Evolutionary conservation across 208 protist genomes (phyloP).

Genomic region (Leishmania arabica): DNA sequence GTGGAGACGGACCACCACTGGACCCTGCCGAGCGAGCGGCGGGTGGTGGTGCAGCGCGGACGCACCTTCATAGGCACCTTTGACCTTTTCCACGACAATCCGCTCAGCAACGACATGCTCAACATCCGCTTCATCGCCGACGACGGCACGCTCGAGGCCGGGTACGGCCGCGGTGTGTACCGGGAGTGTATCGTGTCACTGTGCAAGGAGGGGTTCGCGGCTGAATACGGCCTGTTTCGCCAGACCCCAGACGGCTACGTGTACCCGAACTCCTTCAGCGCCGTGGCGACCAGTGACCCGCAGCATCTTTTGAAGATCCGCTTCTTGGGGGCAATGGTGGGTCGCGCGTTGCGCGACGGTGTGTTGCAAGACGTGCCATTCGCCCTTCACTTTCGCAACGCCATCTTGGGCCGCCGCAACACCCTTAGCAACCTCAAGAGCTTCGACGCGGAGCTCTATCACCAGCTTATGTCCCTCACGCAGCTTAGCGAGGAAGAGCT

Average conservation of each 20-base stretch:
- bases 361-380: slow-evolving; percentile 92
- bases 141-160: slow-evolving; percentile 65
- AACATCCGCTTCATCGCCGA: slow-evolving; percentile 60
- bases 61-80: slow-evolving; percentile 85
- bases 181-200: slow-evolving; percentile 89
- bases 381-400: slow-evolving; percentile 92
- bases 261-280: slow-evolving; percentile 92
- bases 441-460: slow-evolving; percentile 89
- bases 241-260: slow-evolving; percentile 82
- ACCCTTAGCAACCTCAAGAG: slow-evolving; percentile 86
- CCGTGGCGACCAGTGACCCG: slow-evolving; percentile 63
- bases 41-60: slow-evolving; percentile 56
- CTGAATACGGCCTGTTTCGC: slow-evolving; percentile 85
- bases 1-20: slow-evolving; percentile 30
- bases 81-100: slow-evolving; percentile 52
- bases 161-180: slow-evolving; percentile 93
- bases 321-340: slow-evolving; percentile 93
- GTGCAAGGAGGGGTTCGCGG: slow-evolving; percentile 80
- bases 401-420: slow-evolving; percentile 88
- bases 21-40: slow-evolving; percentile 18
- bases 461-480: slow-evolving; percentile 77
- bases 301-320: slow-evolving; percentile 66
- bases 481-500: slow-evolving; percentile 70
- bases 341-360: slow-evolving; percentile 89
- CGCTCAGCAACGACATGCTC: slow-evolving; percentile 50